Base-by-base conservation (phyloP, 345 rosid genomes). In the Rubroshorea leprosula region DNA sequence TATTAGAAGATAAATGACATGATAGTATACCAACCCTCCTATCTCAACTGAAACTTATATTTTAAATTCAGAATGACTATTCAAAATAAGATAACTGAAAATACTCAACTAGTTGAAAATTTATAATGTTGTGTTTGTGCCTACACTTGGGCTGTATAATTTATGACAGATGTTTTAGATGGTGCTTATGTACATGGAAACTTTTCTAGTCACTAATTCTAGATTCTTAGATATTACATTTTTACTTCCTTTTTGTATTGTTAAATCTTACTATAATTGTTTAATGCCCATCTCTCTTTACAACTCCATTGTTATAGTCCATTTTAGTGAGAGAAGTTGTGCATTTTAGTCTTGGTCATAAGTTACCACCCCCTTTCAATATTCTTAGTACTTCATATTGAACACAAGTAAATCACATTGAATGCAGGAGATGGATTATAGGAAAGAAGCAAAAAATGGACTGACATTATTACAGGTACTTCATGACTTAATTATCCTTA, bases 371-470 rank as follows among this genome's bases (percentile, higher is more conserved):
- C n/a, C n/a, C n/a, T n/a, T n/a, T n/a, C n/a, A 80, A 76, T 81
- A 74, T 74, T 77, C 96, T 88, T 92, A 86, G 89, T 74, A 76
- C 82, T 92, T 86, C 74, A 75, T 80, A 92, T 86, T 88, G 98
- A 92, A 84, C 83, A 88, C 96, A 88, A 93, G 96, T 81, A 78
- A 78, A 84, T 92, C 96, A 78, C 80, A 78, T 92, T 92, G 87
- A 86, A 88, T 92, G 96, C 96, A 92, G 98, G 98, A 92, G 98
- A 82, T 92, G 90, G 92, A 92, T 76, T 92, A 92, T 72, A 68
- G 68, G 66, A 88, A 78, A 62, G 98, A 92, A 80, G 96, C 96
- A 6, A 75, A 70, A 27, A 92, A 92, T 71, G 98, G 98, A 70
- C 67, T 76, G 61, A 59, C 15, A 26, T 52, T n/a, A 26, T 69